Conservation (phyloP, 2,329 filamentous ascomycete genomes). For the Colletotrichum karsti region DNA sequence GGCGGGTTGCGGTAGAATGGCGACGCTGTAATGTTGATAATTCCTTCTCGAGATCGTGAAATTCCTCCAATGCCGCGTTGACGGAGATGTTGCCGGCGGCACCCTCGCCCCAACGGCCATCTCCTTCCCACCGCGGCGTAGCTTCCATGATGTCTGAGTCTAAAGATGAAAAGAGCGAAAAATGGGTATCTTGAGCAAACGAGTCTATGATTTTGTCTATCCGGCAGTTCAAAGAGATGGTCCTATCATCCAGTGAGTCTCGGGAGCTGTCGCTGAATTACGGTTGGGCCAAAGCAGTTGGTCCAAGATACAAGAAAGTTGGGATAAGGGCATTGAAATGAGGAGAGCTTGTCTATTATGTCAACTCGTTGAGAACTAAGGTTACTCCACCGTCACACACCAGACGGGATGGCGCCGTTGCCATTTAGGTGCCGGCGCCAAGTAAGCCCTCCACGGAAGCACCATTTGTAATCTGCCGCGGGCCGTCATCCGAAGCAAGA, state of each 20-base stretch:
- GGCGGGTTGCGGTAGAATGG: not conserved
- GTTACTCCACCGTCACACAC: not conserved
- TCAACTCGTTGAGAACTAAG: not conserved
- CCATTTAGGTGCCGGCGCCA: not conserved
- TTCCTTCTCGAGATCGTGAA: slow-evolving; percentile 33
- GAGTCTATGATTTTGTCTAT: not conserved
- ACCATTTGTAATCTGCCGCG: slow-evolving; percentile 14
- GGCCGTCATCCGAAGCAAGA: not conserved
- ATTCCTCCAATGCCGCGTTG: slow-evolving; percentile 32
- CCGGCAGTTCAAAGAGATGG: not conserved
- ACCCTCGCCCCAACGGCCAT: slow-evolving; percentile 36
- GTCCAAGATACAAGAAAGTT: not conserved
- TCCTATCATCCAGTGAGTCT: not conserved
- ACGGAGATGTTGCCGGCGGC: slow-evolving; percentile 31
- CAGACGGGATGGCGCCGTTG: not conserved
- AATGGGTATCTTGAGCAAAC: not conserved
- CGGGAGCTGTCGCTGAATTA: not conserved
- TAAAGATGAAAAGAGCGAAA: not conserved
- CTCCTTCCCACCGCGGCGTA: not conserved
- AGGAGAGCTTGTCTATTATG: slow-evolving; percentile 3
- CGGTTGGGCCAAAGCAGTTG: not conserved
- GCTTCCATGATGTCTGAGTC: not conserved
- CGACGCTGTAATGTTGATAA: slow-evolving; percentile 30
- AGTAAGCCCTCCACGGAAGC: not conserved
- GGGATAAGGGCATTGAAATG: not conserved